Percentiles rank a stretch among this genome's conserved stretches.
phyloP scores from a whole-genome alignment of 1,139 yeast genomes.

The Suhomyces bokatorum region DNA sequence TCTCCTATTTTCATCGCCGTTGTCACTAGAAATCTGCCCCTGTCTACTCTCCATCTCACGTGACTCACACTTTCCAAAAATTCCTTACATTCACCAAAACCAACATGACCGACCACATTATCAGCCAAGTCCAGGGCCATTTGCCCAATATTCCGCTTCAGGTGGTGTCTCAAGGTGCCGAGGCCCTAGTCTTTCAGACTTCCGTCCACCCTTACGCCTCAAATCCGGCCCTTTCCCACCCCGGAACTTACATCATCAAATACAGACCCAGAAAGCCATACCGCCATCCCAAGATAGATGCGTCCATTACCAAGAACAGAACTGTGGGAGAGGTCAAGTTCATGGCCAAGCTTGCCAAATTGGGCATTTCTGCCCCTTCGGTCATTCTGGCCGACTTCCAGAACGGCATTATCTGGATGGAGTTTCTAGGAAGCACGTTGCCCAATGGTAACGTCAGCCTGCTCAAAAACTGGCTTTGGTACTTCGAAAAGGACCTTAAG shows the following conservation, averaged over 20 bases:
- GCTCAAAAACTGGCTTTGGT: conserved; percentile 74
- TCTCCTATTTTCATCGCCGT: no score
- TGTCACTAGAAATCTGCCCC: neutral
- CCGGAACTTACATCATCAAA: conserved; percentile 60
- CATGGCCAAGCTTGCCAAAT: conserved; percentile 55
- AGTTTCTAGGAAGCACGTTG: conserved; percentile 56
- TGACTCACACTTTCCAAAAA: neutral
- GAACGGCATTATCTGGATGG: conserved; percentile 90
- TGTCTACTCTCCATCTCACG: neutral
- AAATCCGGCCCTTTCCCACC: conserved; percentile 24
- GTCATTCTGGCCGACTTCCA: conserved; percentile 71
- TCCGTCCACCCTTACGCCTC: conserved; percentile 66
- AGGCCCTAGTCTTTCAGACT: conserved; percentile 77
- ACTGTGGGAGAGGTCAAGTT: conserved; percentile 85
- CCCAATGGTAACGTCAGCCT: conserved; percentile 54
- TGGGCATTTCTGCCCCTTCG: conserved; percentile 67
- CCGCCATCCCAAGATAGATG: conserved; percentile 82
- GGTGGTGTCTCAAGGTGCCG: conserved; percentile 91
- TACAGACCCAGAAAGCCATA: conserved; percentile 88
- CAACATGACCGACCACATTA: conserved; percentile 44
- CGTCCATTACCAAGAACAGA: conserved; percentile 71
- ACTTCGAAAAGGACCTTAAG: conserved; percentile 38
- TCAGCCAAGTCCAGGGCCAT: conserved; percentile 41
- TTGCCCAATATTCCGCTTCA: conserved; percentile 50
- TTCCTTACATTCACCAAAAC: neutral